Evolutionary conservation across 2,329 filamentous ascomycete species (phyloP), one percentile per base, ranked within the genome.

Genomic region (Alternaria sp.): DNA sequence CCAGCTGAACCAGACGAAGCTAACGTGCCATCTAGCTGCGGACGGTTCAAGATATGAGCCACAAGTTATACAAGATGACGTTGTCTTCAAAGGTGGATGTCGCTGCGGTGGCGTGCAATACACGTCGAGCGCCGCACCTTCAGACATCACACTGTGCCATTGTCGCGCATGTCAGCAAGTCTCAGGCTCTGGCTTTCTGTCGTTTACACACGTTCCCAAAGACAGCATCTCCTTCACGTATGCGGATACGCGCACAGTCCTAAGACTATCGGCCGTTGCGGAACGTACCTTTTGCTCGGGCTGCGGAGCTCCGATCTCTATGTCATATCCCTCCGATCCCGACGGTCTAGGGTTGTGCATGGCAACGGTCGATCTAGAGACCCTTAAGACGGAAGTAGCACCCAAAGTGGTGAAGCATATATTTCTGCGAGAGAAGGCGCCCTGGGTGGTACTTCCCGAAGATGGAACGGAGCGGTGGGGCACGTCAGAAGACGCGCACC

Each of bases 161-260:
- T 86, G 85, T 68, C 74, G 71, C n/a, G 81, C 80, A 44, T 87
- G 85, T 65, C 83, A 84, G 60, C 82, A 83, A 68, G 64, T 84
- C 43, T 82, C 83, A 3, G 84, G 84, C 12, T 81, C 79, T 4
- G 80, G 80, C 2, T 86, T 79, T 61, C 74, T 85, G 36, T 77
- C 81, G 4, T 86, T 84, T 63, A 75, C 77, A 8, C 62, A 75
- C 9, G 80, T 85, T 44, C 72, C 78, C 1, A 64, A 62, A 40
- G 59, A 68, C 8, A 64, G 75, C 25, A 64, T 86, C 45, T 77
- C 70, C 10, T 83, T 78, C 55, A 76, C 74, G 47, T 58, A 66
- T 23, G 56, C 68, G 10, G 61, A 77, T 21, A 77, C 74, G 1
- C 70, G 76, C 15, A 79, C 73, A 30, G 72, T 68, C 7, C 72